A percentile compares a stretch with the other conserved stretches of the same genome.
Evolutionary conservation across 108 stramenopile species (phyloP).

Genomic region (Nitzschia sp.): DNA sequence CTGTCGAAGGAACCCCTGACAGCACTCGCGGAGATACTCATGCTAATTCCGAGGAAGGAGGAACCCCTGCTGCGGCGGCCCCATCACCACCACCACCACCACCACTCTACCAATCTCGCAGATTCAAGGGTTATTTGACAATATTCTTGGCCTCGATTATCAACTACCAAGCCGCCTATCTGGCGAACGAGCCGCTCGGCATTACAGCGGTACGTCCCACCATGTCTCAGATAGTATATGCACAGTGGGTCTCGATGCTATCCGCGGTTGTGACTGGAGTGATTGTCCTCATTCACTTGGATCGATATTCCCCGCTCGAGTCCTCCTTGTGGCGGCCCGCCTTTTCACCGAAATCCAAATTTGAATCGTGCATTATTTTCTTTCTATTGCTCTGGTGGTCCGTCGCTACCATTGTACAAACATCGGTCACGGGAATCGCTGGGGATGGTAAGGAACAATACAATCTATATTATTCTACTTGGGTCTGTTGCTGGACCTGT

Average conservation of each 20-base stretch:
- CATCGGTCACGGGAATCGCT: constrained; percentile 60
- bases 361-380: constrained; percentile 43
- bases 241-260: constrained; percentile 40
- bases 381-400: constrained; percentile 72
- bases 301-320: constrained; percentile 38
- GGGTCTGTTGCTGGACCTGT: constrained; percentile 53
- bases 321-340: constrained; percentile 18
- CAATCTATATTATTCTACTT: constrained; percentile 67
- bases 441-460: constrained; percentile 74
- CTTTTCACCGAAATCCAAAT: constrained; percentile 41
- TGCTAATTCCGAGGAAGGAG: not conserved
- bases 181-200: constrained; percentile 22
- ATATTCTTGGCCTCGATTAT: constrained; percentile 52
- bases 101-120: constrained; percentile 48
- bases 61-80: not conserved
- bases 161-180: constrained; percentile 44
- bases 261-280: constrained; percentile 40
- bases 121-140: constrained; percentile 73
- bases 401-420: constrained; percentile 61
- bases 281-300: constrained; percentile 45
- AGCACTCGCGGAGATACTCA: not conserved
- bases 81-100: not conserved
- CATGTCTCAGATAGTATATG: constrained; percentile 41
- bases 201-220: constrained; percentile 20
- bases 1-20: not conserved